Conservation (phyloP, 1,284 basidiomycete species). For the Pholiota adiposa region DNA sequence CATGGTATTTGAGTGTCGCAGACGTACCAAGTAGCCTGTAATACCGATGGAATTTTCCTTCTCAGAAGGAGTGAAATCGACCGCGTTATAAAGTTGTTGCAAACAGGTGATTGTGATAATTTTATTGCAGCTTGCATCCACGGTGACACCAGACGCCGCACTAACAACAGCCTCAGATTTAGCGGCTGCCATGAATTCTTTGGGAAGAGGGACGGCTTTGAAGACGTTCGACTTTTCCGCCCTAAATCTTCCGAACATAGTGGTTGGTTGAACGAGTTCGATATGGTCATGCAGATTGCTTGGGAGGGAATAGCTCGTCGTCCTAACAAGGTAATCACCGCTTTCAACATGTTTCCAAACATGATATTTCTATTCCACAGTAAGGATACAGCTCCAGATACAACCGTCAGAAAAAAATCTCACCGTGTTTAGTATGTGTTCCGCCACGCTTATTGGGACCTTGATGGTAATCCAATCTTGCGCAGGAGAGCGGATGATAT, state of each 20-base stretch:
- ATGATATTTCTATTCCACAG: slow-evolving; percentile 59
- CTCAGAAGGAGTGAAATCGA: slow-evolving; percentile 39
- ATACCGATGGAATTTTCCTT: slow-evolving; percentile 57
- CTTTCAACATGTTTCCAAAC: slow-evolving; percentile 59
- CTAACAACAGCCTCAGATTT: slow-evolving; percentile 29
- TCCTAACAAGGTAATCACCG: slow-evolving; percentile 63
- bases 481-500: slow-evolving; percentile 58
- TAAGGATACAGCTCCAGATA: not conserved
- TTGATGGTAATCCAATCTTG: slow-evolving; percentile 71
- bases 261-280: slow-evolving; percentile 78
- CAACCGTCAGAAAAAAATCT: slow-evolving; percentile 22
- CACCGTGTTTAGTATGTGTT: slow-evolving; percentile 73
- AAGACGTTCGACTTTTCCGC: slow-evolving; percentile 49
- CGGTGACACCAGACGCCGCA: slow-evolving; percentile 40
- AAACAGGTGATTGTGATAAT: slow-evolving; percentile 56
- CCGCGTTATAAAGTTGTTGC: slow-evolving; percentile 52
- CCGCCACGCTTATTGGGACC: slow-evolving; percentile 62
- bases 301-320: slow-evolving; percentile 73
- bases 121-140: slow-evolving; percentile 56
- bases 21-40: slow-evolving; percentile 49
- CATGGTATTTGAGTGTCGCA: too few species aligned
- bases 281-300: slow-evolving; percentile 62
- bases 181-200: slow-evolving; percentile 6
- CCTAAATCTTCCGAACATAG: slow-evolving; percentile 63
- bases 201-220: slow-evolving; percentile 11